Base-by-base conservation (phyloP, 1,139 yeast species). In the Saccharomycopsis crataegensis region DNA sequence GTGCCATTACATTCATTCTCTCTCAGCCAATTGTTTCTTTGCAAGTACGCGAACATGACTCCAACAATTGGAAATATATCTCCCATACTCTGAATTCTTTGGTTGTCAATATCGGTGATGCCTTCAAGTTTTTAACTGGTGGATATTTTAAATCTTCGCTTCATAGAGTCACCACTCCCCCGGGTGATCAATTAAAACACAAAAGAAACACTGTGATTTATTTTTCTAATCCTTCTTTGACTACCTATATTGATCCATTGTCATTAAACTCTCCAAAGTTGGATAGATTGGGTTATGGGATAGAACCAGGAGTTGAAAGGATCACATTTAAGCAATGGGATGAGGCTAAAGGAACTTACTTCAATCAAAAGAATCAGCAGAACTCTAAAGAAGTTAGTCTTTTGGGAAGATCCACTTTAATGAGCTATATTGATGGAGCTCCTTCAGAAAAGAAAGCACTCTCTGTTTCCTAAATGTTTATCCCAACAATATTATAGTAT, bases 51-150 rank as follows among this genome's bases (percentile, higher is more conserved):
- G 79, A 76, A 57, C 72, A 73, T 57, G 70, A 63, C 47, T 67
- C 74, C 17, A 75, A 75, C 1, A 63, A 68, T 14, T 77, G 80
- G 80, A 72, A 67, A 55, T 77, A 73, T 60, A 79, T 76, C 12
- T 65, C 67, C 32, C 79, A 77, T 59, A 68, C 70, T 5, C 77
- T 76, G 2, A 65, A 72, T 48, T 70, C 78, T 1, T 65, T 77
- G 22, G 69, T 77, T 51, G 80, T 77, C 7, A 77, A 77, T 58
- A 67, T 76, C 50, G 80, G 79, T 8, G 80, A 76, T 62, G 75
- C 76, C 0, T 62, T 76, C 61, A 78, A 76, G 59, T 74, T 75
- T 54, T 64, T 76, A 45, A 71, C 76, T 36, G 80, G 79, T 2
- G 77, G 77, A 0, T 74, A 71, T 52, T 76, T 76, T 65, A 74